Evolutionary conservation across 192 early-diverging fungal genomes (phyloP).

Genomic region (Allomyces javanicus): DNA sequence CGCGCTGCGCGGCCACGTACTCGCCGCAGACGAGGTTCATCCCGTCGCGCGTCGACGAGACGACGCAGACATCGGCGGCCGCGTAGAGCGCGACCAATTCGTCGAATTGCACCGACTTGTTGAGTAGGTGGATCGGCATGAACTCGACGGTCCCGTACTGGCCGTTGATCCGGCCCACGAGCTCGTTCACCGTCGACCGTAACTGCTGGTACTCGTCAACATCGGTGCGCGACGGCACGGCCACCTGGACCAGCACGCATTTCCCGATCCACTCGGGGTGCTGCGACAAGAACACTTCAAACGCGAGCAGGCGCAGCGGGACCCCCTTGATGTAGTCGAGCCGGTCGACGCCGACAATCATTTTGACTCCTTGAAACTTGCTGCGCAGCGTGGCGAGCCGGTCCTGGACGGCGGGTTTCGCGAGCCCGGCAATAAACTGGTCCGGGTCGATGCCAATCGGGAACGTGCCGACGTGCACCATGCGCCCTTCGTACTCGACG

Average conservation of each 20-base stretch:
- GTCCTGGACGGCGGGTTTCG: constrained; percentile 38
- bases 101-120: constrained; percentile 84
- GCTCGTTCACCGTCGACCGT: constrained; percentile 79
- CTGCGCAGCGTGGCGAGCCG: constrained; percentile 67
- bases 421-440: constrained; percentile 74
- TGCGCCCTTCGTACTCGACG: constrained; percentile 75
- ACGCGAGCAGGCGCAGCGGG: constrained; percentile 37
- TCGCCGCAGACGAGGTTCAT: constrained; percentile 99
- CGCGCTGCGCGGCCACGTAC: constrained; percentile 81
- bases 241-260: constrained; percentile 89
- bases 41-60: constrained; percentile 95
- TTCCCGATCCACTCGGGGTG: constrained; percentile 85
- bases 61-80: constrained; percentile 83
- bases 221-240: constrained; percentile 92
- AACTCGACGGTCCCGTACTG: constrained; percentile 87
- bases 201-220: constrained; percentile 97
- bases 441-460: constrained; percentile 97
- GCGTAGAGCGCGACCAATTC: constrained; percentile 94
- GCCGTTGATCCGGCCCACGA: constrained; percentile 97
- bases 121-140: constrained; percentile 95
- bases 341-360: constrained; percentile 94
- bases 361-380: constrained; percentile 65
- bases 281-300: constrained; percentile 72
- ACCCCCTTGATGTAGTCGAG: constrained; percentile 99
- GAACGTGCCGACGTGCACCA: constrained; percentile 92